Conservation (phyloP, 306 rosid genomes). For the Glycine tomentella region DNA sequence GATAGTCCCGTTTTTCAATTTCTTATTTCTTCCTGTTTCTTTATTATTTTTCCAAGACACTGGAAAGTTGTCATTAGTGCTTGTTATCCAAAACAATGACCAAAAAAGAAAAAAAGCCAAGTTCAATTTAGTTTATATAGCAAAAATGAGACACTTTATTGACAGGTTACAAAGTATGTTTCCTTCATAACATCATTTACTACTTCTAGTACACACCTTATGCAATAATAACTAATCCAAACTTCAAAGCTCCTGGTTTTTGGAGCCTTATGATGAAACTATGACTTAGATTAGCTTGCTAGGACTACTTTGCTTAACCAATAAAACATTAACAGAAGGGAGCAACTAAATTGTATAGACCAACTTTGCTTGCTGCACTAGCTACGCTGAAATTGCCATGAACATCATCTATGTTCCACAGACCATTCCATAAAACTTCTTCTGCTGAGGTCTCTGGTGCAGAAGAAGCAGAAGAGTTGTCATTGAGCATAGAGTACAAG, state of each 20-base stretch:
- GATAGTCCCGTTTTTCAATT: conserved; percentile 24
- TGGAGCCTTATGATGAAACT: conserved; percentile 47
- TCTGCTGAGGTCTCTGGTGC: conserved; percentile 55
- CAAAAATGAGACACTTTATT: conserved; percentile 50
- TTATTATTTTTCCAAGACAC: not conserved
- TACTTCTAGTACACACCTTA: conserved; percentile 51
- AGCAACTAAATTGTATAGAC: conserved; percentile 64
- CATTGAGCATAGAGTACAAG: conserved; percentile 55
- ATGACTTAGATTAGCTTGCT: not conserved
- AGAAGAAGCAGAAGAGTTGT: conserved; percentile 30
- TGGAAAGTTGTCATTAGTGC: conserved; percentile 17
- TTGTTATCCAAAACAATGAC: conserved; percentile 1
- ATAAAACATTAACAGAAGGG: conserved; percentile 59
- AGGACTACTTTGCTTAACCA: conserved; percentile 13
- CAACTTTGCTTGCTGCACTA: conserved; percentile 55
- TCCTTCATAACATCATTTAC: conserved; percentile 39
- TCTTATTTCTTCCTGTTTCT: not conserved
- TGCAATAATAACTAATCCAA: conserved; percentile 31
- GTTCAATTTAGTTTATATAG: conserved; percentile 27
- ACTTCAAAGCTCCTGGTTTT: conserved; percentile 52
- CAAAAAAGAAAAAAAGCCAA: conserved; percentile 28
- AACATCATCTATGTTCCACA: conserved; percentile 81
- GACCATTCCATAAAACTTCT: conserved; percentile 69
- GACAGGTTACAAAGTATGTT: conserved; percentile 31
- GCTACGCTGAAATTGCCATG: conserved; percentile 60